Percentiles rank a stretch among this genome's conserved stretches.
phyloP scores from a whole-genome alignment of 331 rosid species.

The Phaseolus coccineus region DNA sequence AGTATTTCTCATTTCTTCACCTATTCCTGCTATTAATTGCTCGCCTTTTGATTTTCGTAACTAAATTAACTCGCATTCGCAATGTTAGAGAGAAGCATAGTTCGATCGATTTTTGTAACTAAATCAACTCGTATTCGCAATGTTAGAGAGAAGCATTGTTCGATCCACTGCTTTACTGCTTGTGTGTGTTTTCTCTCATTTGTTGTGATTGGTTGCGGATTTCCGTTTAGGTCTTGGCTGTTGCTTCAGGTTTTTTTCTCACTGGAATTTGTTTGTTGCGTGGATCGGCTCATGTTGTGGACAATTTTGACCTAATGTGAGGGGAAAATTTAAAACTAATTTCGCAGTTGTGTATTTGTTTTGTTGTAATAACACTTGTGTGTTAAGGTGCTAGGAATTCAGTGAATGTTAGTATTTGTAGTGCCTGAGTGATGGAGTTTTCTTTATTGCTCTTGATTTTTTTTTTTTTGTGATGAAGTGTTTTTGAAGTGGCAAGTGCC shows the following conservation, averaged over 20 bases:
- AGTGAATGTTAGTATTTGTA: not conserved
- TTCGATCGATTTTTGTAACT: constrained; percentile 12
- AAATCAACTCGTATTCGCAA: not conserved
- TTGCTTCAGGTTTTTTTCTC: not conserved
- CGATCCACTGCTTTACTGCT: not conserved
- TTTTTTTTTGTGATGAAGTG: too few relatives aligned
- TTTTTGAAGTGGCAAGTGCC: not conserved
- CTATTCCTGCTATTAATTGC: not conserved
- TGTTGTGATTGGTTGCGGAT: not conserved
- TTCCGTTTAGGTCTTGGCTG: constrained; percentile 5
- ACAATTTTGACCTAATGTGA: constrained; percentile 17
- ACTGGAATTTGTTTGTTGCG: constrained; percentile 3
- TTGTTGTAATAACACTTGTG: not conserved
- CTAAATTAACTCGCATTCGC: not conserved
- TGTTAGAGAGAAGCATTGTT: not conserved
- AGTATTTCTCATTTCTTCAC: not conserved
- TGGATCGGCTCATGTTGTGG: not conserved
- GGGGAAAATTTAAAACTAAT: not conserved
- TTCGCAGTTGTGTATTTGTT: not conserved
- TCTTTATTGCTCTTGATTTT: not conserved
- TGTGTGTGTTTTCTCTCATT: not conserved
- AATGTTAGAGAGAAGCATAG: not conserved
- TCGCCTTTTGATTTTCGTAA: not conserved
- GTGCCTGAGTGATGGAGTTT: not conserved
- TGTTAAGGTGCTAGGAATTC: not conserved